A percentile compares a stretch with the other conserved stretches of the same genome.
Evolutionary conservation across 202 grass and related monocot species (phyloP).

Genomic region (Brachypodium distachyon): DNA sequence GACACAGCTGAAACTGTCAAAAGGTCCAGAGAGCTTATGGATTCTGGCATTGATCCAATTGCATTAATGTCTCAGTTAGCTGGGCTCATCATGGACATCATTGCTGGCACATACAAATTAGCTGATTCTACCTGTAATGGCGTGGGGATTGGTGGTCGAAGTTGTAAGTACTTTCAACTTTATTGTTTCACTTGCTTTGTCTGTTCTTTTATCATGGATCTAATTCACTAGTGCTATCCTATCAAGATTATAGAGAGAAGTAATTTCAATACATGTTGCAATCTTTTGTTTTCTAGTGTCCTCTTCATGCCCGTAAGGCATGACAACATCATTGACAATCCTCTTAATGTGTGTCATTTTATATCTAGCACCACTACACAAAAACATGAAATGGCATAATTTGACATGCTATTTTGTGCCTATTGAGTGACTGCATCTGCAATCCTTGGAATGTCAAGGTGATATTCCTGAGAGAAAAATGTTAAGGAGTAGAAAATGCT

Average conservation of each 20-base stretch:
- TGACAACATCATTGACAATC: neutral
- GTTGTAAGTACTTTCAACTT: slow-evolving; percentile 62
- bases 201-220: no score
- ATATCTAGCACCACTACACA: neutral
- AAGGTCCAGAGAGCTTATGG: slow-evolving; percentile 88
- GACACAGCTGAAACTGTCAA: slow-evolving; percentile 89
- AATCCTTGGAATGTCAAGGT: neutral
- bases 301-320: neutral
- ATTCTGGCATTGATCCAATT: slow-evolving; percentile 95
- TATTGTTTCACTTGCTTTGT: no score
- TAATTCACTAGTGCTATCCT: slow-evolving; percentile 6
- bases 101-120: slow-evolving; percentile 85
- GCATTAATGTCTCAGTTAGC: slow-evolving; percentile 99
- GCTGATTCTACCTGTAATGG: slow-evolving; percentile 52
- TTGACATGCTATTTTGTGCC: neutral
- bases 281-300: neutral
- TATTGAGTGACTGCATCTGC: neutral
- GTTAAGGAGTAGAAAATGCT: neutral
- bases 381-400: neutral
- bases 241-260: neutral
- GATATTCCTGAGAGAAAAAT: neutral
- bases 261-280: neutral
- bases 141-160: slow-evolving; percentile 59
- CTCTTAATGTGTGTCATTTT: neutral
- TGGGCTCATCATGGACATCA: slow-evolving; percentile 98